Evolutionary conservation across 2,329 filamentous ascomycete species (phyloP).

Genomic region (Botrytis squamosa): DNA sequence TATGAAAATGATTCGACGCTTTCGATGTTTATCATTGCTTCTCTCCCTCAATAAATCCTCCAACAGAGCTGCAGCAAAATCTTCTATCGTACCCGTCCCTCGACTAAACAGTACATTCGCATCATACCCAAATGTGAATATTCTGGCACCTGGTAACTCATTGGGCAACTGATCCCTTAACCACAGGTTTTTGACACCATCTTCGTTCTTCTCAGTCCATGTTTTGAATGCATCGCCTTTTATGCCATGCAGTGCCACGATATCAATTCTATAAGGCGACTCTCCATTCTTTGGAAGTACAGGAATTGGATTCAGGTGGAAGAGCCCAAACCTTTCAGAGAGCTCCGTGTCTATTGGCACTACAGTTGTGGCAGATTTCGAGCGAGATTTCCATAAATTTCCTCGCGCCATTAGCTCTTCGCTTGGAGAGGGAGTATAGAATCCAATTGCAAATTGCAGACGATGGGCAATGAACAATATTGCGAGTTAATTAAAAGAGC

Average conservation of each 20-base stretch:
- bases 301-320: constrained; percentile 9
- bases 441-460: background rate
- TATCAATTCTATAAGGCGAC: constrained; percentile 21
- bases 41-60: constrained; percentile 20
- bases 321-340: background rate
- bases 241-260: constrained; percentile 30
- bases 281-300: background rate
- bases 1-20: constrained; percentile 28
- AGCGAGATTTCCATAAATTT: background rate
- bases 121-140: constrained; percentile 32
- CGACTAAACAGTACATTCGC: constrained; percentile 24
- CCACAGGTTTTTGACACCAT: constrained; percentile 28
- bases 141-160: constrained; percentile 27
- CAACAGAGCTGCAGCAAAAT: constrained; percentile 25
- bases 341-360: background rate
- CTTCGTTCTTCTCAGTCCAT: constrained; percentile 26
- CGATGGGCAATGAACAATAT: background rate
- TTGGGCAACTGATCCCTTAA: constrained; percentile 28
- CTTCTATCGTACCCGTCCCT: constrained; percentile 24
- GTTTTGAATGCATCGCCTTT: constrained; percentile 28
- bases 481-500: background rate
- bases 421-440: background rate
- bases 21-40: background rate
- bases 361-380: background rate
- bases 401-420: background rate